Evolutionary conservation across 352 stramenopile genomes (phyloP).

Genomic region (Phytopythium ostracodes): DNA sequence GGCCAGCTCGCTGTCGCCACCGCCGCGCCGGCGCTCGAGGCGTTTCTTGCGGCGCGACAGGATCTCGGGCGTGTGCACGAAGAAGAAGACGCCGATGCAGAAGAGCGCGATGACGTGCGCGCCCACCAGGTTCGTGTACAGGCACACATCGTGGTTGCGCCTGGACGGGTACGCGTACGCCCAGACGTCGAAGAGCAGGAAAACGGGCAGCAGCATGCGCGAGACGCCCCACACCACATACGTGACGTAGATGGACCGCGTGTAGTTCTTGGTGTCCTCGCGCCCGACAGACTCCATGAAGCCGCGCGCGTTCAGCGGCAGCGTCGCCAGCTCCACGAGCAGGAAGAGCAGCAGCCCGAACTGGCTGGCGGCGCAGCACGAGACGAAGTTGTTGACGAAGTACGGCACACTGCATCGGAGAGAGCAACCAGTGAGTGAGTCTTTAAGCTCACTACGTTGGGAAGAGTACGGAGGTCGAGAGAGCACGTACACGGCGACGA

Average conservation of each 20-base stretch:
- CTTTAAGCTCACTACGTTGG: background rate
- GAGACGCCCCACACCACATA: slow-evolving; percentile 75
- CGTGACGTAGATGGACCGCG: slow-evolving; percentile 67
- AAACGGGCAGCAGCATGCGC: slow-evolving; percentile 67
- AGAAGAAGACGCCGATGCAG: slow-evolving; percentile 79
- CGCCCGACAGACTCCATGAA: slow-evolving; percentile 71
- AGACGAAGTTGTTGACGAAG: slow-evolving; percentile 85
- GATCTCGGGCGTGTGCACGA: slow-evolving; percentile 77
- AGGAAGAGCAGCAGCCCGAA: slow-evolving; percentile 76
- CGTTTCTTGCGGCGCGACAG: slow-evolving; percentile 22
- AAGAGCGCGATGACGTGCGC: slow-evolving; percentile 79
- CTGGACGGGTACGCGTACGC: slow-evolving; percentile 62
- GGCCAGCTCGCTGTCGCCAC: slow-evolving; percentile 13
- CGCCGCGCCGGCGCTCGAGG: slow-evolving; percentile 10
- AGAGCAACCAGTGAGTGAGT: background rate
- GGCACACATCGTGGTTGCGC: slow-evolving; percentile 70
- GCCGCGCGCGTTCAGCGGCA: slow-evolving; percentile 68
- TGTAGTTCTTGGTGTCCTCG: slow-evolving; percentile 60
- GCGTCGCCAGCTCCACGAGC: slow-evolving; percentile 74
- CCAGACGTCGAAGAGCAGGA: slow-evolving; percentile 76
- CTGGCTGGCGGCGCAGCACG: slow-evolving; percentile 70
- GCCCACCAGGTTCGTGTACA: slow-evolving; percentile 72
- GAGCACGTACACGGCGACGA: slow-evolving; percentile 77
- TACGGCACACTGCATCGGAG: slow-evolving; percentile 51
- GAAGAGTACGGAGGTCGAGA: background rate